phyloP scores from a whole-genome alignment of 495 filamentous ascomycete species.

The Echria macrotheca region DNA sequence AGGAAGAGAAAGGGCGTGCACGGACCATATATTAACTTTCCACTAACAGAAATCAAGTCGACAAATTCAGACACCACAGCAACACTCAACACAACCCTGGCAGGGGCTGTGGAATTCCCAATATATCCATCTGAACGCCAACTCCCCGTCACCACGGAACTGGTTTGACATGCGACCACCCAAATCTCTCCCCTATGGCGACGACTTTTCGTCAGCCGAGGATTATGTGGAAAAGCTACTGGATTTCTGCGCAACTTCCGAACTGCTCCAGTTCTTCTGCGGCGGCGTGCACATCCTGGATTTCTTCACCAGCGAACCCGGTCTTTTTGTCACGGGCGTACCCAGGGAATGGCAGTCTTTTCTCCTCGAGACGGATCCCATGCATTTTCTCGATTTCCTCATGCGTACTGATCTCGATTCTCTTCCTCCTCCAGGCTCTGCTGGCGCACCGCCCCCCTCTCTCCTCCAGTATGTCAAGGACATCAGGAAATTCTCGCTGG shows the following conservation, averaged over 20 bases:
- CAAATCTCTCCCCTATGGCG: slow-evolving; percentile 39
- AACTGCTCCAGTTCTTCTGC: slow-evolving; percentile 80
- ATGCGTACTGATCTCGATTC: slow-evolving; percentile 63
- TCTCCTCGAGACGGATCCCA: slow-evolving; percentile 61
- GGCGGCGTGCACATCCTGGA: slow-evolving; percentile 94
- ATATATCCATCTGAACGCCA: too few species aligned
- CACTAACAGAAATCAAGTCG: too few species aligned
- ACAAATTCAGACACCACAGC: too few species aligned
- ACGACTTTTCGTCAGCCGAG: slow-evolving; percentile 47
- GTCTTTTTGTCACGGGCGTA: slow-evolving; percentile 66
- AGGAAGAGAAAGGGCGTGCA: too few species aligned
- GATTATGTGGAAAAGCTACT: slow-evolving; percentile 75
- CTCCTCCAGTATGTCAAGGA: slow-evolving; percentile 69
- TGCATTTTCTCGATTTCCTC: slow-evolving; percentile 71
- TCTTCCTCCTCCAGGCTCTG: slow-evolving; percentile 20
- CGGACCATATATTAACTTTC: slow-evolving; percentile 2
- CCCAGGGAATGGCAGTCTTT: slow-evolving; percentile 76
- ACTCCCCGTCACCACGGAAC: too few species aligned
- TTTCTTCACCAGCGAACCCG: slow-evolving; percentile 82
- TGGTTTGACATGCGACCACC: slow-evolving; percentile 39
- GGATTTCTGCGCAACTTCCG: slow-evolving; percentile 64
- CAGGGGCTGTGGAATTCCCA: background rate
- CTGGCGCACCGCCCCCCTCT: slow-evolving; percentile 56
- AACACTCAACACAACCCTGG: background rate
- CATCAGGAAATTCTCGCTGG: slow-evolving; percentile 64